Evolutionary conservation across 1,284 basidiomycete species (phyloP).

Genomic region (Baeospora myosura): DNA sequence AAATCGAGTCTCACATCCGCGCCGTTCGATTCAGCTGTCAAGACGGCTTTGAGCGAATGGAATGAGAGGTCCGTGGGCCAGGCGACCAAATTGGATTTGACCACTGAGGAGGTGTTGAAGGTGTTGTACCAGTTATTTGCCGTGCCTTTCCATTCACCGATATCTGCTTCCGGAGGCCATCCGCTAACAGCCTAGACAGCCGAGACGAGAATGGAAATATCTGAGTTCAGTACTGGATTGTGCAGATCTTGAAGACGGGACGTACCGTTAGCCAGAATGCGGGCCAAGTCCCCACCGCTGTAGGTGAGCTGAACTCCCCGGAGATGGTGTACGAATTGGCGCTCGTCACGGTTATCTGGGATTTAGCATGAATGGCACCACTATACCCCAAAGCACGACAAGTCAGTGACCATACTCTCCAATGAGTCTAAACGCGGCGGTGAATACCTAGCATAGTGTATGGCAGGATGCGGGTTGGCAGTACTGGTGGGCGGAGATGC

Average conservation of each 20-base stretch:
- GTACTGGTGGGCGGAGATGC: conserved; percentile 31
- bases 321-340: conserved; percentile 28
- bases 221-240: conserved; percentile 9
- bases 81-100: conserved; percentile 28
- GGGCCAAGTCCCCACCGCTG: conserved; percentile 34
- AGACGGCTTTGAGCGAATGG: conserved; percentile 34
- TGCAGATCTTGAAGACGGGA: not conserved
- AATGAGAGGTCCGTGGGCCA: conserved; percentile 38
- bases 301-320: conserved; percentile 37
- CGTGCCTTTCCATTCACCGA: conserved; percentile 41
- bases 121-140: conserved; percentile 35
- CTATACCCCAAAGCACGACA: too few relatives aligned
- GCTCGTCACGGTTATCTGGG: conserved; percentile 32
- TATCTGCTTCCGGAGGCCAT: conserved; percentile 37
- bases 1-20: conserved; percentile 32
- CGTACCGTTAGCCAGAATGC: conserved; percentile 29
- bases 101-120: conserved; percentile 27
- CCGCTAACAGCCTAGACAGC: conserved; percentile 27
- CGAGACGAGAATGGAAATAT: not conserved
- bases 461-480: conserved; percentile 30
- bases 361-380: conserved; percentile 36
- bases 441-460: conserved; percentile 30
- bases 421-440: not conserved
- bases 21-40: conserved; percentile 29
- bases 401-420: not conserved